Conservation (phyloP, 2,329 filamentous ascomycete genomes). For the Cercospora sesami region DNA sequence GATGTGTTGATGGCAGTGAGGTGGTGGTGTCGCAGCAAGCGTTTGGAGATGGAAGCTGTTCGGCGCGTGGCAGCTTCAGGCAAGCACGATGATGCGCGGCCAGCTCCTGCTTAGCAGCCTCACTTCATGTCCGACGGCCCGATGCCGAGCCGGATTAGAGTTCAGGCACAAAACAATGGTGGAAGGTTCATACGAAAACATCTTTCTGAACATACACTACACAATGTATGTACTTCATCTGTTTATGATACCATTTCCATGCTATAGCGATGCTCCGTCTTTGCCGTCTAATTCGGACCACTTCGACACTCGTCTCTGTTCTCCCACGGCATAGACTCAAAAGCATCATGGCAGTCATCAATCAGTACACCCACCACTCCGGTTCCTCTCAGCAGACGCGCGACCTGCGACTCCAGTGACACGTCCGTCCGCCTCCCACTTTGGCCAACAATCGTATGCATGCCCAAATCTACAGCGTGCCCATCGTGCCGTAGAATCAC, state of each 20-base stretch:
- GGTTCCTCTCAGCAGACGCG: neutral
- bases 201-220: neutral
- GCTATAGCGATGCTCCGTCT: neutral
- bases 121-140: conserved; percentile 15
- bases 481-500: neutral
- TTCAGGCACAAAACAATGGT: neutral
- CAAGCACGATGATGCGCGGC: conserved; percentile 26
- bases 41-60: conserved; percentile 16
- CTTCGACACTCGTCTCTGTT: neutral
- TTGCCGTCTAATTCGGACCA: neutral
- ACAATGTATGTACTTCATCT: no score
- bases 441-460: neutral
- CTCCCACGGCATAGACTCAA: neutral
- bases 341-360: neutral
- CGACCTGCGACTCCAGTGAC: neutral
- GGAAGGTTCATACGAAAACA: neutral
- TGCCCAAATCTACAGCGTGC: neutral
- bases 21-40: conserved; percentile 12
- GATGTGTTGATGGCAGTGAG: conserved; percentile 9
- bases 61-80: conserved; percentile 20
- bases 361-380: neutral
- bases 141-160: conserved; percentile 2
- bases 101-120: conserved; percentile 7
- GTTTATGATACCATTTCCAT: neutral
- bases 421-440: neutral